Evolutionary conservation across 768 basidiomycete species (phyloP).

Genomic region (Scleroderma citrinum): DNA sequence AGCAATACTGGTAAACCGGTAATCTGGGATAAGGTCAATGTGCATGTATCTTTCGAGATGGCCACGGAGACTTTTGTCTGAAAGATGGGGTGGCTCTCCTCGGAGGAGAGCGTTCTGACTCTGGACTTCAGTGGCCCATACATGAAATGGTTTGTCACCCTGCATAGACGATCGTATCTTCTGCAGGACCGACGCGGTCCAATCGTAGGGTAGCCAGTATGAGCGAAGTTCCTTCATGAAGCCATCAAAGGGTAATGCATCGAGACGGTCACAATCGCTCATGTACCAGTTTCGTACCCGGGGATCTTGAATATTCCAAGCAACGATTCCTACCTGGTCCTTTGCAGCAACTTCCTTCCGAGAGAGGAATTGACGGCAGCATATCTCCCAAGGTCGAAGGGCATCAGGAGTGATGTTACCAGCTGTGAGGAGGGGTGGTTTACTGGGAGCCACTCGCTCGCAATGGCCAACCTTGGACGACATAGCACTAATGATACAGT

Average conservation of each 20-base stretch:
- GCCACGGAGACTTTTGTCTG: conserved; percentile 1
- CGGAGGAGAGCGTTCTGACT: conserved; percentile 12
- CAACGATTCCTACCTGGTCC: not conserved
- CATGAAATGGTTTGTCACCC: conserved; percentile 1
- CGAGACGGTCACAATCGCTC: not conserved
- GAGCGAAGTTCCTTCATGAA: conserved; percentile 2
- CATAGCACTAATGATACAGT: too few species aligned
- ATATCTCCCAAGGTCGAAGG: not conserved
- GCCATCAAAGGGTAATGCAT: not conserved
- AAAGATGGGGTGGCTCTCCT: conserved; percentile 7
- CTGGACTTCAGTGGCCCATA: conserved; percentile 9
- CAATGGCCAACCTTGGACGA: not conserved
- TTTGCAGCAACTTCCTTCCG: not conserved
- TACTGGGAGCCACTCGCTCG: not conserved
- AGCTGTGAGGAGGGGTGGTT: not conserved
- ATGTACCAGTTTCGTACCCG: not conserved
- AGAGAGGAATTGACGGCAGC: not conserved
- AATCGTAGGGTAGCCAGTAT: conserved; percentile 6
- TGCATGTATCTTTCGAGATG: conserved; percentile 17
- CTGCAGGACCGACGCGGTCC: not conserved
- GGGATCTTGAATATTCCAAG: not conserved
- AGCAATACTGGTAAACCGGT: not conserved
- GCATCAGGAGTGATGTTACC: not conserved
- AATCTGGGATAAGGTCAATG: conserved; percentile 3
- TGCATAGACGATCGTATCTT: conserved; percentile 2